Percentiles rank a stretch among this genome's conserved stretches.
phyloP scores from a whole-genome alignment of 2,329 filamentous ascomycete species.

The Oidium heveae region DNA sequence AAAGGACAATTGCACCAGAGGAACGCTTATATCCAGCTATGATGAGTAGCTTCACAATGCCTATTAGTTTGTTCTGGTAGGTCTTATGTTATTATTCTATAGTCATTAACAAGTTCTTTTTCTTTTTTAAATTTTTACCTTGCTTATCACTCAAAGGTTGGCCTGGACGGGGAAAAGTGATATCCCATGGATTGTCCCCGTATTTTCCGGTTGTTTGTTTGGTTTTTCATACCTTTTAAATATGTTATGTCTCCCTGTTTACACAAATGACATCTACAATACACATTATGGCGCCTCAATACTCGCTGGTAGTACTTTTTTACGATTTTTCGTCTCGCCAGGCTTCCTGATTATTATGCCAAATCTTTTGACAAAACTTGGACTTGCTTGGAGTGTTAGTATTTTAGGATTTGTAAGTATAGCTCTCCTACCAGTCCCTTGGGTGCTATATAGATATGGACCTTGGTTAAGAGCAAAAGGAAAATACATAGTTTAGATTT shows the following conservation, averaged over 20 bases:
- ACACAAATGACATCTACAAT: constrained; percentile 4
- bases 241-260: constrained; percentile 3
- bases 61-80: constrained; percentile 3
- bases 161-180: constrained; percentile 3
- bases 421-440: constrained; percentile 18
- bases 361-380: constrained; percentile 14
- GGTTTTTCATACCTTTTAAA: constrained; percentile 4
- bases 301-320: constrained; percentile 2
- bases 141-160: background rate
- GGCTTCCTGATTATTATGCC: constrained; percentile 7
- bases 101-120: background rate
- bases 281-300: constrained; percentile 2
- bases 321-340: constrained; percentile 3
- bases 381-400: constrained; percentile 17
- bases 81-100: background rate
- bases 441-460: constrained; percentile 16
- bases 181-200: constrained; percentile 3
- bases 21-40: constrained; percentile 4
- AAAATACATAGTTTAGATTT: background rate
- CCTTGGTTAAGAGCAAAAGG: constrained; percentile 3
- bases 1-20: constrained; percentile 2
- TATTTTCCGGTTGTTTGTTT: constrained; percentile 3
- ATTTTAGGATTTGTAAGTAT: constrained; percentile 18
- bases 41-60: constrained; percentile 2
- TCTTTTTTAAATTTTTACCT: background rate